Evolutionary conservation across 345 rosid genomes (phyloP).

Genomic region (Melaleuca quinquenervia): DNA sequence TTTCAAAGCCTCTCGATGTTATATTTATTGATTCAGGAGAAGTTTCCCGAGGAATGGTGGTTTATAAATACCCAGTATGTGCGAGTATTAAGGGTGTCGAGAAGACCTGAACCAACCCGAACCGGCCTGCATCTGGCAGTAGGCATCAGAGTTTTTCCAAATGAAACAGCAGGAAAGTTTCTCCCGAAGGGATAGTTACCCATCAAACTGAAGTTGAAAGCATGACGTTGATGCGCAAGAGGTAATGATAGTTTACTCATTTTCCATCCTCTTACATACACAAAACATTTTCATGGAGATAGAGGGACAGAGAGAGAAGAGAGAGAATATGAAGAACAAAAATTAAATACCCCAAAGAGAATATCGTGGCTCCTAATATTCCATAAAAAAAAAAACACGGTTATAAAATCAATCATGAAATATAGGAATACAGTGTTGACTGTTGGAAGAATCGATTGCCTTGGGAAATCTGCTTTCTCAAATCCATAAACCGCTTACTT

Average conservation of each 20-base stretch:
- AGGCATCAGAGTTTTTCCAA: background rate
- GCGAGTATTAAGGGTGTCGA: background rate
- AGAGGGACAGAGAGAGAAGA: background rate
- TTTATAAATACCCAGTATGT: background rate
- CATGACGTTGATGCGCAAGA: background rate
- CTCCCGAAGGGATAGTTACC: background rate
- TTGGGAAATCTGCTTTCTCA: background rate
- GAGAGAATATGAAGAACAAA: background rate
- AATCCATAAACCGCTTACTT: slow-evolving; percentile 25
- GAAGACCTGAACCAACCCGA: background rate
- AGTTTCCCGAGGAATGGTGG: background rate
- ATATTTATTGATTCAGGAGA: background rate
- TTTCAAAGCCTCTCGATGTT: background rate
- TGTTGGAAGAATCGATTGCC: background rate
- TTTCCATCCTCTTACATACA: background rate
- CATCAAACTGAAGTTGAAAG: background rate
- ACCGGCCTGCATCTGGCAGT: background rate
- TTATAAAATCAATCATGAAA: background rate
- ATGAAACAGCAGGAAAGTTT: background rate
- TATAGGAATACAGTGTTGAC: background rate
- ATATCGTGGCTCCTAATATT: background rate
- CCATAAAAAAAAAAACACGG: background rate
- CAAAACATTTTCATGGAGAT: background rate
- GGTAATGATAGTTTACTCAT: background rate
- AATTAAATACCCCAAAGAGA: background rate